These are phyloP conservation scores for Aspergillus carlsbadensis DNA, from an alignment of 495 filamentous ascomycete genomes.

Conservation along the genomic window DNA sequence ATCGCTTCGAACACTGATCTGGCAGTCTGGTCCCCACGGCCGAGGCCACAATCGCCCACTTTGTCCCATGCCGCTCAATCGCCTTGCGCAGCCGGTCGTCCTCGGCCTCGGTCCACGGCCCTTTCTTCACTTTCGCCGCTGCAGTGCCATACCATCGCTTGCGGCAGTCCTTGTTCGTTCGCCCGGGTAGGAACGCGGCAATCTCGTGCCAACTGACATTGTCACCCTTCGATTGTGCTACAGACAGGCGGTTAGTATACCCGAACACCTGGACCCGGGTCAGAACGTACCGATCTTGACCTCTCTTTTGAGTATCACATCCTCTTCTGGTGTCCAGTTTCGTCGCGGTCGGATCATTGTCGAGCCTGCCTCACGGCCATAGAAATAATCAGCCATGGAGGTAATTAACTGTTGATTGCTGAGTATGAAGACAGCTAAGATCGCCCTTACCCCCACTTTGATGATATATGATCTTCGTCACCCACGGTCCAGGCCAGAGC, in stretches of 20 bases:
- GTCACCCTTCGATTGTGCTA: conserved; percentile 6
- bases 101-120: conserved; percentile 1
- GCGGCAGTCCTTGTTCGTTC: conserved; percentile 8
- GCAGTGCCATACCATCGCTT: conserved; percentile 8
- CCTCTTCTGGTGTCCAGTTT: conserved; percentile 3
- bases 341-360: conserved; percentile 3
- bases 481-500: background rate
- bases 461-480: background rate
- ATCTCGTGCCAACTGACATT: conserved; percentile 8
- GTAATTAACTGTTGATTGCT: background rate
- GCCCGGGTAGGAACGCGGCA: conserved; percentile 1
- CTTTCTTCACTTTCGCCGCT: conserved; percentile 3
- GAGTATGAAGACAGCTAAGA: background rate
- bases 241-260: background rate
- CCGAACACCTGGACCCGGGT: background rate
- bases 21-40: conserved; percentile 1
- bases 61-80: conserved; percentile 8
- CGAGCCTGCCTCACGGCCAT: background rate
- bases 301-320: background rate
- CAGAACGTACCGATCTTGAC: background rate
- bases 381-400: background rate
- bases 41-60: conserved; percentile 7
- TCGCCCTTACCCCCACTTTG: background rate
- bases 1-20: conserved; percentile 10
- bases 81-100: conserved; percentile 3